Conservation (phyloP, 2,329 filamentous ascomycete genomes). For the Alternaria solani region DNA sequence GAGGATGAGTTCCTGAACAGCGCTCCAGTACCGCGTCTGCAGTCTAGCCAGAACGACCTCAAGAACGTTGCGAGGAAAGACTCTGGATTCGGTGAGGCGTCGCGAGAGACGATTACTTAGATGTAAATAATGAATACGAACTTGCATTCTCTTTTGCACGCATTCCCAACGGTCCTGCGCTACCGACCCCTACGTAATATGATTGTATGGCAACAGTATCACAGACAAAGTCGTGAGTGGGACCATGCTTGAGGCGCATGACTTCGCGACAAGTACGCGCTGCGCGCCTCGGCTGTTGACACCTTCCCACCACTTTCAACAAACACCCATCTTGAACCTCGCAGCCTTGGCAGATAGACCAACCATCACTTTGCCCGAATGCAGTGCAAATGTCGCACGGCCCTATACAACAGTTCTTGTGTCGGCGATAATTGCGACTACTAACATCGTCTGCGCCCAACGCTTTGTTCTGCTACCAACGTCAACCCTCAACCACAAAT, state of each 20-base stretch:
- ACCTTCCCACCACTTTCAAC: constrained; percentile 13
- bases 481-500: constrained; percentile 8
- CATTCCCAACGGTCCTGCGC: background rate
- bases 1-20: constrained; percentile 45
- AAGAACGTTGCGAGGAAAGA: constrained; percentile 27
- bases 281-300: constrained; percentile 29
- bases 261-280: constrained; percentile 30
- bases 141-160: background rate
- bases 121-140: background rate
- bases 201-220: background rate
- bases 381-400: background rate
- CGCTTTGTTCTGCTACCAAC: constrained; percentile 7
- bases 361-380: background rate
- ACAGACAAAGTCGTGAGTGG: background rate
- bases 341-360: background rate
- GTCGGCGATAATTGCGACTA: constrained; percentile 3
- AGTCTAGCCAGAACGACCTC: constrained; percentile 26
- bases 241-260: constrained; percentile 9
- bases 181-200: background rate
- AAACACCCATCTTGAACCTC: constrained; percentile 15
- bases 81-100: constrained; percentile 17
- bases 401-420: background rate
- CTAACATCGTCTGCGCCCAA: background rate
- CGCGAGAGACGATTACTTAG: constrained; percentile 24
- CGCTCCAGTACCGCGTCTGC: constrained; percentile 35